Base-by-base conservation (phyloP, 352 stramenopile genomes). In the Peronosclerospora sorghi region DNA sequence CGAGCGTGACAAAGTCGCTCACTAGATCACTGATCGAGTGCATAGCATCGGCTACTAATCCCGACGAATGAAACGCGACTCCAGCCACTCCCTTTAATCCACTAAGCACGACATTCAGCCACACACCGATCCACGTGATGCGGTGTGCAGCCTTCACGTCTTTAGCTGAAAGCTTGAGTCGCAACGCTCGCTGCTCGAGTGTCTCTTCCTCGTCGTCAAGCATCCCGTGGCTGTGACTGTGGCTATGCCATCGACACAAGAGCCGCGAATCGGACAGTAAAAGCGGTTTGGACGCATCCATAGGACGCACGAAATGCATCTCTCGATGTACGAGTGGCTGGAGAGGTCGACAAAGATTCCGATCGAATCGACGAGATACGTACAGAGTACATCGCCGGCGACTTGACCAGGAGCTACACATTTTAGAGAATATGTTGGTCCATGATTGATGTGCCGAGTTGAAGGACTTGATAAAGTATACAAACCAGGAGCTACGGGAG, bases 11-110 rank as follows among this genome's bases (percentile, higher is more conserved):
- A 50, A 86, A 93, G 60, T 98, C 94, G 40, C 73, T 94, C 27
- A 97, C 74, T 20, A 98, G 65, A 70, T 98, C 94, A 48, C 71
- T 94, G 9, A 97, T 54, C 0, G 83, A 96, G 74, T 98, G 94
- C 12, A 83, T 87, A 1, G 94, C 93, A 61, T 98, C 94, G 2
- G 93, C 88, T 36, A 98, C 61, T 21, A 98, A 58, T 7, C 83
- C 91, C 0, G 84, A 78, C 4, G 83, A 96, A 66, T 93, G 68
- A 56, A 75, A 85, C 17, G 59, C 50, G 5, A 85, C 52, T 36
- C 81, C 79, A 0, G 83, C 65, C 19, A 68, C 84, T 49, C 69
- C 86, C 65, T 64, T 86, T n/a, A 71, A 47, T 1, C 55, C 71
- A 18, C 64, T 81, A 17, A 86, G 55, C 38, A 59, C 71, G n/a